Conservation (phyloP, 176 grass and related monocot genomes). For the Juncus inflexus region DNA sequence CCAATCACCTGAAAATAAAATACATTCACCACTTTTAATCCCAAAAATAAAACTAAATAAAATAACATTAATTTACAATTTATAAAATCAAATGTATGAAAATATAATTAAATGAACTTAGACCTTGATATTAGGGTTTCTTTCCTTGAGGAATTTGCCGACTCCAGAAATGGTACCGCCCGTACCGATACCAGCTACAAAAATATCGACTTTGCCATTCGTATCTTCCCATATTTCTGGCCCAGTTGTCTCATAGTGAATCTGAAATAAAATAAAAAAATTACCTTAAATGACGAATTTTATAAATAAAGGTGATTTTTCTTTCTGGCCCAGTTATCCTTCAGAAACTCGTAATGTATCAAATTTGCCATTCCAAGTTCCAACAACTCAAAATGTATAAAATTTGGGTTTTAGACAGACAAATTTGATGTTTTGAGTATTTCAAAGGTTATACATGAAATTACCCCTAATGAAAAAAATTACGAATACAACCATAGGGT, state of each 20-base stretch:
- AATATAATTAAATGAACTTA: conserved; percentile 9
- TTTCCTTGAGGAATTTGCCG: conserved; percentile 71
- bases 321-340: no score
- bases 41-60: background rate
- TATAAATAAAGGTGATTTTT: no score
- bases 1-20: conserved; percentile 65
- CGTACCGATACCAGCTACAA: conserved; percentile 90
- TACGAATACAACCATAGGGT: no score
- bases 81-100: no score
- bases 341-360: no score
- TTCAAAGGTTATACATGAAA: no score
- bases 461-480: no score
- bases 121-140: conserved; percentile 95
- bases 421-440: no score
- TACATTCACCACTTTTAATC: background rate
- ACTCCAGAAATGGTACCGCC: conserved; percentile 90
- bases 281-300: no score
- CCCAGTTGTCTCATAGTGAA: conserved; percentile 91
- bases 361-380: no score
- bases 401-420: no score
- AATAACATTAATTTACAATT: conserved; percentile 5
- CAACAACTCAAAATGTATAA: background rate
- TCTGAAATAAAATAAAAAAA: conserved; percentile 39
- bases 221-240: conserved; percentile 99
- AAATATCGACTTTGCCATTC: conserved; percentile 83